Base-by-base conservation (phyloP, 106 monocot genomes). In the Platanthera guangdongensis region DNA sequence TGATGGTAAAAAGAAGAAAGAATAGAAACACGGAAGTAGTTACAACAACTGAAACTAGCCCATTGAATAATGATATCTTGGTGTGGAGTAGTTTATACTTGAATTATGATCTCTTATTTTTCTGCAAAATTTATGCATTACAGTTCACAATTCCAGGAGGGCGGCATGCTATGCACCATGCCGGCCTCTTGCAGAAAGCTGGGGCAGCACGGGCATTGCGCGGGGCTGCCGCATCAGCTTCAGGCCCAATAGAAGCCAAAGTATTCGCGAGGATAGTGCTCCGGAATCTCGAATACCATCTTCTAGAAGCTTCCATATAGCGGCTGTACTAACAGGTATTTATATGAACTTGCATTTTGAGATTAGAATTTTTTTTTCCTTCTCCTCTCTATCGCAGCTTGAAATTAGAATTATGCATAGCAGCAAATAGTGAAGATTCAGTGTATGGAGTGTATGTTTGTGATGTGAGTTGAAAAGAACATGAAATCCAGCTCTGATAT, bases 131-230 rank as follows among this genome's bases (percentile, higher is more conserved):
- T 55, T 55, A 4, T 55, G 4, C 16, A 87, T 52, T 91, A 80
- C 91, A 97, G 97, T 97, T 97, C 76, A 92, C 94, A 0, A 83
- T 97, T 30, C 97, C 94, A 13, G 91, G 89, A 28, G 91, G 97
- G 8, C 81, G 91, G 74, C 97, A 97, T 82, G 91, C 97, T 1
- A 76, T 81, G 62, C 94, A 97, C 76, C 97, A 97, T 82, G 87
- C 88, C 9, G 73, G 73, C 16, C 89, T 97, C 49, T 47, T 97
- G 75, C 87, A 90, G 71, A 88, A 88, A 79, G 83, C 85, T 52
- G 89, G 86, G 39, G 97, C 87, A 15, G 83, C 84, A 30, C 85
- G 94, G 19, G 82, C 88, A 9, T 78, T 97, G 10, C 91, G 97
- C 69, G 81, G 82, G 16, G 75, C 89, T 15, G 94, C 93, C 47